Percentiles rank a stretch among this genome's conserved stretches.
phyloP scores from a whole-genome alignment of 352 stramenopile genomes.

The Phytophthora podocarpi region DNA sequence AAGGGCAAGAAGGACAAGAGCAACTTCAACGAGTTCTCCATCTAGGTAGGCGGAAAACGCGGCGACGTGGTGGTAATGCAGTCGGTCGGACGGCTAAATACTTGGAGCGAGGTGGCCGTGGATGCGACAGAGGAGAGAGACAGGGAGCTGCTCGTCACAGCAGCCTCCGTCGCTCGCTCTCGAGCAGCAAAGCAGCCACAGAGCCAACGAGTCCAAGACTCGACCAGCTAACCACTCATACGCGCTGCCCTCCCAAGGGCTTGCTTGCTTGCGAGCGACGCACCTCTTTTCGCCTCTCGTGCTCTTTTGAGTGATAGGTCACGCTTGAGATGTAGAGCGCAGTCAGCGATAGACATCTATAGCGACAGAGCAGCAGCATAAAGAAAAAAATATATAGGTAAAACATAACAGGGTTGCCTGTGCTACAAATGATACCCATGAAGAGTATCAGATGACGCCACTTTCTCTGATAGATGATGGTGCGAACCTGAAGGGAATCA shows the following conservation, averaged over 20 bases:
- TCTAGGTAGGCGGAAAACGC: slow-evolving; percentile 38
- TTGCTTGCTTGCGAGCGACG: slow-evolving; percentile 26
- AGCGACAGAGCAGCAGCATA: slow-evolving; percentile 24
- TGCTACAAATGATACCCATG: too few species aligned
- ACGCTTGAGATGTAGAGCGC: slow-evolving; percentile 14
- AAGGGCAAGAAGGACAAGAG: slow-evolving; percentile 86
- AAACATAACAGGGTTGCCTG: slow-evolving; percentile 9
- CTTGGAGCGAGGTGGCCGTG: background rate
- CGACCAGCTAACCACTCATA: slow-evolving; percentile 1
- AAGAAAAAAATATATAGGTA: slow-evolving; percentile 28
- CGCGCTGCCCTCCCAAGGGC: slow-evolving; percentile 16
- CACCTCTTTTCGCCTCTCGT: slow-evolving; percentile 3
- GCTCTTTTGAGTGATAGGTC: background rate
- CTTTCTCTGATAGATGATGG: too few species aligned
- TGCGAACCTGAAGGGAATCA: background rate
- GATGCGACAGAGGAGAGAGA: slow-evolving; percentile 5
- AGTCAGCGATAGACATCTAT: slow-evolving; percentile 28
- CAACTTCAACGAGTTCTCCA: slow-evolving; percentile 84
- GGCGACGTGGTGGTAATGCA: background rate
- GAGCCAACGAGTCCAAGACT: background rate
- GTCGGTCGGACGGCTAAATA: background rate
- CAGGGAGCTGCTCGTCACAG: slow-evolving; percentile 27
- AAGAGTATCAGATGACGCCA: too few species aligned
- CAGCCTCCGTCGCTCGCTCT: slow-evolving; percentile 19
- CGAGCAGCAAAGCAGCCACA: slow-evolving; percentile 3